Evolutionary conservation across 2,329 filamentous ascomycete genomes (phyloP), one percentile per base, ranked within the genome.

Genomic region (Cladophialophora exuberans): DNA sequence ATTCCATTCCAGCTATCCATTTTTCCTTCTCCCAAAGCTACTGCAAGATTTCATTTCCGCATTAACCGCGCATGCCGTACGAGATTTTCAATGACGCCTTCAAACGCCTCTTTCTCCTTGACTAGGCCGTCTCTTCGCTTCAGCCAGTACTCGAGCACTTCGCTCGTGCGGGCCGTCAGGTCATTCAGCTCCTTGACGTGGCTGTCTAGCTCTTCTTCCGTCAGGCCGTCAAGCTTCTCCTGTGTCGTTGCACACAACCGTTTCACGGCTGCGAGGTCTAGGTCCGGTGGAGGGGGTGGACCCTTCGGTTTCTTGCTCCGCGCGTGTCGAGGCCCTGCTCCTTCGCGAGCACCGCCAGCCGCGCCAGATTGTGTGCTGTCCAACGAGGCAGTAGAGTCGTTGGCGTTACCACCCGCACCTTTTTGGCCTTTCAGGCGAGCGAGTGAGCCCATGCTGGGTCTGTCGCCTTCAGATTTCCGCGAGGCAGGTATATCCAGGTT

Each of bases 51-150:
- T 42, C 36, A 61, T 50, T 92, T 94, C 68, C 90, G 82, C 53
- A 90, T 85, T 74, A 92, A 90, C 70, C 90, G 82, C 45, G 90
- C 90, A 75, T 96, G 90, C 71, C 91, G 94, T 38, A 97, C 93
- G 62, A 97, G 73, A 71, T 96, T 97, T 74, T 96, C 93, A 79
- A 97, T 97, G 13, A 97, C 93, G 0, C 90, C 91, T 70, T 97
- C 93, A 70, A 97, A 94, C 2, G 91, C 90, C 69, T 97, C 93
- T 64, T 94, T 87, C 69, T 97, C 93, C 35, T 89, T 89, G 61
- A 96, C 76, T 65, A 93, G 90, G 64, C 91, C 90, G 69, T 96
- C 92, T 49, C 88, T 87, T 65, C 86, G 79, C 76, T 89, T 89
- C 64, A 89, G 82, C 93, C 93, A 97, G 69, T 93, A 96, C 62